Evolutionary conservation across 2,329 filamentous ascomycete genomes (phyloP).

Genomic region (Fragosphaeria purpurea): DNA sequence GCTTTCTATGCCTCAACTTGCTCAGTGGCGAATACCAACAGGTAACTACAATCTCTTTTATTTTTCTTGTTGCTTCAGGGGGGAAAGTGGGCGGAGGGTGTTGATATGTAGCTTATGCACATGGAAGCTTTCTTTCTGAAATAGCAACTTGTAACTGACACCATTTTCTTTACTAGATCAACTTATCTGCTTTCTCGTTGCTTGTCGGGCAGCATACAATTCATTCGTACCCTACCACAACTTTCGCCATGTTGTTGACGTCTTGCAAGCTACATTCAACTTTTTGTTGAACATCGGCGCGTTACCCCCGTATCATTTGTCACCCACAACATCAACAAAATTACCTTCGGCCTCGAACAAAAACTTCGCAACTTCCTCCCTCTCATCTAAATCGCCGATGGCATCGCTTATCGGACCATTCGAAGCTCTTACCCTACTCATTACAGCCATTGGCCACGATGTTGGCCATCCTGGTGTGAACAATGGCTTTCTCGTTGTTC

Average conservation of each 20-base stretch:
- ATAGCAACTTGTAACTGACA: slow-evolving; percentile 10
- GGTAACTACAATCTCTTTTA: slow-evolving; percentile 35
- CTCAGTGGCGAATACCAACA: slow-evolving; percentile 67
- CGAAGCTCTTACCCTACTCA: slow-evolving; percentile 77
- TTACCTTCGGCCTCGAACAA: slow-evolving; percentile 67
- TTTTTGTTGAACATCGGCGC: slow-evolving; percentile 76
- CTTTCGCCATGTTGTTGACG: slow-evolving; percentile 93
- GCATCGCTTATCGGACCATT: slow-evolving; percentile 72
- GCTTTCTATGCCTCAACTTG: slow-evolving; percentile 68
- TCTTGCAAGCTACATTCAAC: slow-evolving; percentile 85
- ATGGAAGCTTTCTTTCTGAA: slow-evolving; percentile 1
- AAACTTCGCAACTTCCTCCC: slow-evolving; percentile 63
- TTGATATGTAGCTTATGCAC: too few species aligned
- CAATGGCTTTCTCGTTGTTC: slow-evolving; percentile 86
- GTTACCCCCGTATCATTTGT: slow-evolving; percentile 55
- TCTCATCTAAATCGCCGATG: slow-evolving; percentile 58
- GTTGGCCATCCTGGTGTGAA: slow-evolving; percentile 97
- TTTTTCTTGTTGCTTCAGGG: neutral
- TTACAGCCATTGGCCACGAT: slow-evolving; percentile 96
- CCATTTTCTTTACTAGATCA: slow-evolving; percentile 45
- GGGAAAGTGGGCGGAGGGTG: too few species aligned
- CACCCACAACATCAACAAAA: slow-evolving; percentile 40
- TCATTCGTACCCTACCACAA: slow-evolving; percentile 96
- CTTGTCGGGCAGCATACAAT: slow-evolving; percentile 90
- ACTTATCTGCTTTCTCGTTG: slow-evolving; percentile 74